Percentiles rank a stretch among this genome's conserved stretches.
phyloP scores from a whole-genome alignment of 208 protist genomes.

The Crithidia brevicula region DNA sequence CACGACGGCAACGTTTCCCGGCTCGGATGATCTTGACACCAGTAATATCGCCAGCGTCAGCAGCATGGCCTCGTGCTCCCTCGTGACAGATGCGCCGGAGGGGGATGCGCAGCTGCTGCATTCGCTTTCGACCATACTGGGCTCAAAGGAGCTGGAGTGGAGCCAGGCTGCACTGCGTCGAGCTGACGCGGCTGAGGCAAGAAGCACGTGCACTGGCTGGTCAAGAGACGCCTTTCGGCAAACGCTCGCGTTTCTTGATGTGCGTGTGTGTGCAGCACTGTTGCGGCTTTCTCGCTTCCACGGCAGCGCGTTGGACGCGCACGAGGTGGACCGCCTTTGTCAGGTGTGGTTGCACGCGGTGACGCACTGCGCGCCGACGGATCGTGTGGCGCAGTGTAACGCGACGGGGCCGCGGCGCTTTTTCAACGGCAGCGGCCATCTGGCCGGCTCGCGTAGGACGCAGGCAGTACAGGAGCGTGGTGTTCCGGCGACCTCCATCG shows the following conservation, averaged over 20 bases:
- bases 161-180: conserved; percentile 32
- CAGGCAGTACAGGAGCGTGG: too few relatives aligned
- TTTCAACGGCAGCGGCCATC: neutral
- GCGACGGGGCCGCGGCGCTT: conserved; percentile 26
- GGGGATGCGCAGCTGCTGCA: conserved; percentile 7
- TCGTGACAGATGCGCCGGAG: conserved; percentile 2
- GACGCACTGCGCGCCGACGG: conserved; percentile 13
- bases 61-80: conserved; percentile 25
- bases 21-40: conserved; percentile 16
- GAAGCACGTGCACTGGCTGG: conserved; percentile 41
- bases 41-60: conserved; percentile 24
- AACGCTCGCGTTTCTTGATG: conserved; percentile 56
- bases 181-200: conserved; percentile 11
- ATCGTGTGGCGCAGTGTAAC: conserved; percentile 3
- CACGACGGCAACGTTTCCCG: conserved; percentile 22
- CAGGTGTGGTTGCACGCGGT: conserved; percentile 67
- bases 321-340: conserved; percentile 70
- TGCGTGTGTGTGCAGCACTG: conserved; percentile 55
- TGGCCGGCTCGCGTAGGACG: neutral
- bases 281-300: conserved; percentile 52
- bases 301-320: conserved; percentile 49
- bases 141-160: conserved; percentile 29
- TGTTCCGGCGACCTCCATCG: too few relatives aligned
- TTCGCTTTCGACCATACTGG: conserved; percentile 24
- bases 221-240: conserved; percentile 62